Base-by-base conservation (phyloP, 73 alveolate genomes). In the Symbiodinium pilosum region DNA sequence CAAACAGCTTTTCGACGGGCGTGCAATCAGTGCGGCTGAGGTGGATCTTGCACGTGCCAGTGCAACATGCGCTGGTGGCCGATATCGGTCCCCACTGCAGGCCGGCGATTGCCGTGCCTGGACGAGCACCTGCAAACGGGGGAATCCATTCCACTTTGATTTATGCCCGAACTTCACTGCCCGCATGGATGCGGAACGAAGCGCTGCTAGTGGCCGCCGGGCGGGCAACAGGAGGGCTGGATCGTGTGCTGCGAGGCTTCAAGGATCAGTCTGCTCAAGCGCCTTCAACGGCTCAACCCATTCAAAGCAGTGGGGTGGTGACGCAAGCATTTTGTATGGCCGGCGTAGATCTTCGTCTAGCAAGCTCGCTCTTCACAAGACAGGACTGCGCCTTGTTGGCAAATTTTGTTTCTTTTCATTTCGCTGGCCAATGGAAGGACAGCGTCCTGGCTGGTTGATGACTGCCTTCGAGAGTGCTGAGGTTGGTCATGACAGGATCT, bases 11-110 rank as follows among this genome's bases (percentile, higher is more conserved):
- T n/a, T 34, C 32, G 85, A 73, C 28, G 85, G 85, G 12, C 47
- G 85, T 73, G 43, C 44, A 36, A 73, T 73, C 47, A 73, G 47
- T 43, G 43, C 85, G 26, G 85, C 85, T 14, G 85, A 73, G 85
- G 85, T 73, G 18, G 85, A 73, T 30, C 14, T 30, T 28, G 81
- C 30, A 1, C 34, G 20, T 64, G 81, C 81, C 14, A 47, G 59
- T 64, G 81, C 34, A n/a, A 64, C 21, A 28, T 34, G 43, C 44
- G 18, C 32, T 36, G 44, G 4, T 14, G 44, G 14, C 14, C 85
- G 85, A n/a, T 38, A 38, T 20, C 24, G 32, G 81, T 32, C 81
- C 38, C 18, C 43, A n/a, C 43, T 73, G 77, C 77, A 14, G 4
- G 44, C 26, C 28, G 34, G 85, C 30, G n/a, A 36, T 32, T 14